Conservation (phyloP, 2,329 filamentous ascomycete species). For the Talaromyces piceae region DNA sequence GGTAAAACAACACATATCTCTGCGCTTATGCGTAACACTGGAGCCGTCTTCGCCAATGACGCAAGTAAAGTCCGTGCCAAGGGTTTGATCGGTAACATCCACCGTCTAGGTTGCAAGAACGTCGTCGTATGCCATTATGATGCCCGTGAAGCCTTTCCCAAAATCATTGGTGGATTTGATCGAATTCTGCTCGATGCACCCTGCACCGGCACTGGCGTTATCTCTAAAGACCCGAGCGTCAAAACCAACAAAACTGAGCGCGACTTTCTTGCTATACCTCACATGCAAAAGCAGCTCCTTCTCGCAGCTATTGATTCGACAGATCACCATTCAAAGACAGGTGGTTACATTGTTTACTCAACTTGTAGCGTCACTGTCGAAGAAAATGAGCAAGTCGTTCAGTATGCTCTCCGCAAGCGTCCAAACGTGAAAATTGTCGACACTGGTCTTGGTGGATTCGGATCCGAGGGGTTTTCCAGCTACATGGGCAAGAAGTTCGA, state of each 20-base stretch:
- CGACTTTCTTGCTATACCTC: conserved; percentile 88
- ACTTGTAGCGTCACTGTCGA: conserved; percentile 93
- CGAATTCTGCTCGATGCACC: conserved; percentile 89
- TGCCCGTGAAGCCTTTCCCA: conserved; percentile 78
- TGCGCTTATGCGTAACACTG: conserved; percentile 97
- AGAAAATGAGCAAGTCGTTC: conserved; percentile 88
- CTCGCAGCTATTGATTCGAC: conserved; percentile 91
- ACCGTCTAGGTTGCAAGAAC: conserved; percentile 88
- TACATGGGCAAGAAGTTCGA: conserved; percentile 92
- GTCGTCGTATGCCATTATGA: conserved; percentile 94
- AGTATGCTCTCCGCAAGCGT: conserved; percentile 83
- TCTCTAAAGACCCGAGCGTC: conserved; percentile 90
- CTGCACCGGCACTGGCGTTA: conserved; percentile 94
- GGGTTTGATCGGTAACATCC: conserved; percentile 96
- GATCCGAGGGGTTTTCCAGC: conserved; percentile 83
- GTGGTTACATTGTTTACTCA: conserved; percentile 92
- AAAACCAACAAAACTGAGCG: conserved; percentile 98
- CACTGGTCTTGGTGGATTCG: conserved; percentile 74
- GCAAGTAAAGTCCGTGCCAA: conserved; percentile 87
- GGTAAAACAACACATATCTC: conserved; percentile 95
- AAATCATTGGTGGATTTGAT: conserved; percentile 92
- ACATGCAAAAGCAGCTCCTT: conserved; percentile 89
- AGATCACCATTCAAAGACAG: conserved; percentile 83
- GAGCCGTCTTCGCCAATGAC: conserved; percentile 93
- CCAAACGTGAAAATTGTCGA: conserved; percentile 93